Base-by-base conservation (phyloP, 768 basidiomycete species). In the Boletus rufocinnamomeus region DNA sequence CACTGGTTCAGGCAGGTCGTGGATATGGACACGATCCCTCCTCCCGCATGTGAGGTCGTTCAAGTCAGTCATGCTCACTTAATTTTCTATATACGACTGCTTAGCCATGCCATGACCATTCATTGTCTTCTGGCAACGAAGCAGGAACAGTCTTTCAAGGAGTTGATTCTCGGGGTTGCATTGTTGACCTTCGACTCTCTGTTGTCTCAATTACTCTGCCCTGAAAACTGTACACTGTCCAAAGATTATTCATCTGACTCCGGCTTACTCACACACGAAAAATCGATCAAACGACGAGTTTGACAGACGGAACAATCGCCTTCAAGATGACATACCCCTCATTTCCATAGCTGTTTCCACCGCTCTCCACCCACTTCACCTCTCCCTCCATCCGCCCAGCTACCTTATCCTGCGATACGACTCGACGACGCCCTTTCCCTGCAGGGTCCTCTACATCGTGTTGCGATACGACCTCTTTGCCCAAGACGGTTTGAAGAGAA, bases 351-450 rank as follows among this genome's bases (percentile, higher is more conserved):
- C 43, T 53, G 28, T 51, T 63, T 34, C 65, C 70, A 60, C 68
- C 60, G 2, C 21, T 54, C 28, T 68, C 62, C 16, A 62, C 51
- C 71, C 72, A 73, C 50, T 45, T 58, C 3, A 73, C 13, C 21
- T 63, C 62, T 32, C 72, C 72, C 1, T 61, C 50, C 5, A 68
- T 45, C 1, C 47, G 55, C 13, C 63, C 49, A 30, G 32, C 40
- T 19, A 37, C 37, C 43, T 40, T 55, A 17, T 46, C 37, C 35
- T 50, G 44, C 11, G 67, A 50, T 9, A 76, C 49, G 25, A 52
- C 37, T 4, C 80, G 71, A 34, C 37, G 64, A 45, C 80, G 75
- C 8, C 69, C 74, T 23, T 59, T 66, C 27, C 76, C 72, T 1
- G 74, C 65, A 21, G 79, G 75, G 49, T 76, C 75, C 51, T 71